These are phyloP conservation scores for Neocucurbitaria cava DNA, from an alignment of 2,329 filamentous ascomycete genomes.

Conservation along the genomic window DNA sequence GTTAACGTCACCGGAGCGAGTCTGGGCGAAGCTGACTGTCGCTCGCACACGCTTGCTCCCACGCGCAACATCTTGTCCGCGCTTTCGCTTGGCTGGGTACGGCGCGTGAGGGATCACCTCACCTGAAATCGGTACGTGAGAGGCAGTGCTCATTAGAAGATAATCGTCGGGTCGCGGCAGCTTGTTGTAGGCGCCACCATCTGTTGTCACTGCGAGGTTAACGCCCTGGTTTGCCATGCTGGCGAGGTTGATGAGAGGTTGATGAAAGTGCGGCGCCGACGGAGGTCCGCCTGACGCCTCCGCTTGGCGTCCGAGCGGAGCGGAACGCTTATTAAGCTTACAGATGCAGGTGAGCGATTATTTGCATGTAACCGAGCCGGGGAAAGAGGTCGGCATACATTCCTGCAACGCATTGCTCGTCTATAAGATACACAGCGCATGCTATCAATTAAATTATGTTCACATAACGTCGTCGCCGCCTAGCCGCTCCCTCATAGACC, in stretches of 20 bases:
- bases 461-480: neutral
- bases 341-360: no score
- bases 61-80: conserved; percentile 18
- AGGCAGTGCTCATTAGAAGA: conserved; percentile 14
- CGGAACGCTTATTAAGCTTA: no score
- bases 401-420: neutral
- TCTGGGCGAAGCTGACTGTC: conserved; percentile 3
- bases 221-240: conserved; percentile 33
- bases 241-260: conserved; percentile 3
- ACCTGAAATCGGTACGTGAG: conserved; percentile 10
- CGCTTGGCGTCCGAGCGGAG: neutral
- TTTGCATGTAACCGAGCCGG: no score
- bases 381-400: no score
- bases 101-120: neutral
- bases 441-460: neutral
- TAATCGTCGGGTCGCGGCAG: conserved; percentile 43
- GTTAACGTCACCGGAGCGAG: conserved; percentile 9
- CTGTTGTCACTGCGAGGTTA: conserved; percentile 41
- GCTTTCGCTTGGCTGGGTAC: conserved; percentile 31
- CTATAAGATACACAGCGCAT: neutral
- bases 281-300: conserved; percentile 5
- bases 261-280: conserved; percentile 5
- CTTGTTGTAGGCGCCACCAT: conserved; percentile 48
- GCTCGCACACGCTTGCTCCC: conserved; percentile 24
- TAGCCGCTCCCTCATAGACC: conserved; percentile 15